Evolutionary conservation across 805 yeast species (phyloP).

Genomic region (Saccharomycopsis sp.): DNA sequence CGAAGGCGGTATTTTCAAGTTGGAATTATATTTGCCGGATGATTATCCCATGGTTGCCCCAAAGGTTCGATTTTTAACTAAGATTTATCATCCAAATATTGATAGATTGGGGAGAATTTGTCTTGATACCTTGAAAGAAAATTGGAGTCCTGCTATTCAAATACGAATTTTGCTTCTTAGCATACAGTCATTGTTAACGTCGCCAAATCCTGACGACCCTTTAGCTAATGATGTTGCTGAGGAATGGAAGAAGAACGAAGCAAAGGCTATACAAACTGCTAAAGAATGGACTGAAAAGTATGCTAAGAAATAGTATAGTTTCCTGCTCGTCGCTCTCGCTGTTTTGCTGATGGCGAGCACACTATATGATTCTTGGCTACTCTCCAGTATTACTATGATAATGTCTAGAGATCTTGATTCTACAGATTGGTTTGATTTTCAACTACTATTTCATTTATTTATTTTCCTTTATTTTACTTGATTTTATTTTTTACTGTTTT

Average conservation of each 20-base stretch:
- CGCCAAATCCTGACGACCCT: conserved; percentile 98
- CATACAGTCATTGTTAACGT: conserved; percentile 87
- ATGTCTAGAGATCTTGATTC: too few species aligned
- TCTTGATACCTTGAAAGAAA: conserved; percentile 81
- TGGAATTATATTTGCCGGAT: conserved; percentile 88
- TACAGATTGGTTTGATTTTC: too few species aligned
- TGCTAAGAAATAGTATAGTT: conserved; percentile 29
- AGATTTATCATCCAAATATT: conserved; percentile 93
- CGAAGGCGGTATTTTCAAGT: conserved; percentile 72
- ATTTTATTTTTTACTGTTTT: too few species aligned
- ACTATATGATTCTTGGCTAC: too few species aligned
- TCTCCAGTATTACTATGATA: too few species aligned
- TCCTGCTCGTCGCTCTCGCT: too few species aligned
- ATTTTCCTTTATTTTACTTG: too few species aligned
- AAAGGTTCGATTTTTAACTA: conserved; percentile 86
- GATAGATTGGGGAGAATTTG: conserved; percentile 94
- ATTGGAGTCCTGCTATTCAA: conserved; percentile 98
- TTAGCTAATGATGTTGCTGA: conserved; percentile 97
- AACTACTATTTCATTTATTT: too few species aligned
- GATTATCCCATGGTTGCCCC: conserved; percentile 99
- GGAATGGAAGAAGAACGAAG: conserved; percentile 86
- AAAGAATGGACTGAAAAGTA: conserved; percentile 36
- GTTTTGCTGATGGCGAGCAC: too few species aligned
- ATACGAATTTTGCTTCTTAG: conserved; percentile 87
- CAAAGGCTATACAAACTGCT: conserved; percentile 75